phyloP scores from a whole-genome alignment of 148 eudicot species.

The Amaranthus cruentus region DNA sequence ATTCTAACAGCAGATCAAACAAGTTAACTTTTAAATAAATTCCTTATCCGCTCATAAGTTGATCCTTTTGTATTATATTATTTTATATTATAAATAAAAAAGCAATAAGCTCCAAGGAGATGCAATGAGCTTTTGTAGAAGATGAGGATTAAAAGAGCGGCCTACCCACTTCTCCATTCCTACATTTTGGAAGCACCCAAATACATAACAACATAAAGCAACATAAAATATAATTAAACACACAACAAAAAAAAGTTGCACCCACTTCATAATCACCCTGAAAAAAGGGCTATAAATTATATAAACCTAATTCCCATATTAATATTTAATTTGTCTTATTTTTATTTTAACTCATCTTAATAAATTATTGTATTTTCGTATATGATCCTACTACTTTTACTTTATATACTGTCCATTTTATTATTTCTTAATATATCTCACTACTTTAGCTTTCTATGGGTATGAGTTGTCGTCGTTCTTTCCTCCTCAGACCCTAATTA shows the following conservation, averaged over 20 bases:
- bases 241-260: background rate
- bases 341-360: no score
- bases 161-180: constrained; percentile 17
- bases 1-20: no score
- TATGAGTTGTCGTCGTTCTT: no score
- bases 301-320: no score
- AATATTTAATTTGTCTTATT: no score
- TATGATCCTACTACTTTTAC: no score
- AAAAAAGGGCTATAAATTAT: background rate
- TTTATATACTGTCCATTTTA: no score
- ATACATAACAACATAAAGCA: background rate
- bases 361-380: no score
- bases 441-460: no score
- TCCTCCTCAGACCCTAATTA: no score
- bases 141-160: constrained; percentile 6
- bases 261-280: background rate
- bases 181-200: constrained; percentile 11
- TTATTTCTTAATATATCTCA: no score
- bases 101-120: background rate
- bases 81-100: background rate
- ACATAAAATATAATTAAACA: background rate
- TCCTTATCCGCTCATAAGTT: background rate
- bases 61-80: background rate
- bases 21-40: no score
- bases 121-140: constrained; percentile 2